Evolutionary conservation across 2,329 filamentous ascomycete species (phyloP), one percentile per base, ranked within the genome.

Genomic region (Monilinia polystroma): DNA sequence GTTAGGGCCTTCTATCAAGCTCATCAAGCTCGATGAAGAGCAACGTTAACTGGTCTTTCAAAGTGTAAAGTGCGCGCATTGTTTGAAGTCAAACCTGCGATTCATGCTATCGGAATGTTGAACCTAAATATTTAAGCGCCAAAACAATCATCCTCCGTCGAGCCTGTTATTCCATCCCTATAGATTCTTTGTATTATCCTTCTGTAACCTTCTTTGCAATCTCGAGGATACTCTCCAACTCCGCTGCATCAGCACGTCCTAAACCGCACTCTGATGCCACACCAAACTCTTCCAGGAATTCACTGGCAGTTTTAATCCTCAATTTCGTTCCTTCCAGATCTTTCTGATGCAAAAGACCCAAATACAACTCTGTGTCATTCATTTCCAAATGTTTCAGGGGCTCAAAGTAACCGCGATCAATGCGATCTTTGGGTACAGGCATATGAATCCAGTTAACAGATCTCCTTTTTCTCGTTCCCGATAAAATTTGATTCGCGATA

Each of bases 181-280:
- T n/a, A 5, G 45, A 18, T 47, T 16, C 26, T 59, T 35, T 18
- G 20, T 59, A 23, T 45, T 10, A 23, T 41, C 49, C 53, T 56
- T 58, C 52, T 6, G 54, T 65, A 41, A 64, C 20, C 11, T 58
- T 26, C 63, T 59, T 65, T 10, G 53, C 63, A 49, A 63, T 63
- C 38, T 63, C 56, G 55, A 70, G 57, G 12, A 71, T 47, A 16
- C 66, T 68, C 32, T 70, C 59, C 29, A 72, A 53, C 55, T 73
- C 68, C 26, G 66, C 60, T 6, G 38, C 29, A 20, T 63, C 58
- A 11, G 56, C 69, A 54, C 79, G 71, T 1, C 78, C 79, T 70
- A 77, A 71, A 8, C 80, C 80, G 70, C 79, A 82, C 67, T 81
- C 80, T 0, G 79, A 80, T 18, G 75, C 73, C 18, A 81, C 72